Base-by-base conservation (phyloP, 2,329 filamentous ascomycete genomes). In the Diaporthe caulivora region DNA sequence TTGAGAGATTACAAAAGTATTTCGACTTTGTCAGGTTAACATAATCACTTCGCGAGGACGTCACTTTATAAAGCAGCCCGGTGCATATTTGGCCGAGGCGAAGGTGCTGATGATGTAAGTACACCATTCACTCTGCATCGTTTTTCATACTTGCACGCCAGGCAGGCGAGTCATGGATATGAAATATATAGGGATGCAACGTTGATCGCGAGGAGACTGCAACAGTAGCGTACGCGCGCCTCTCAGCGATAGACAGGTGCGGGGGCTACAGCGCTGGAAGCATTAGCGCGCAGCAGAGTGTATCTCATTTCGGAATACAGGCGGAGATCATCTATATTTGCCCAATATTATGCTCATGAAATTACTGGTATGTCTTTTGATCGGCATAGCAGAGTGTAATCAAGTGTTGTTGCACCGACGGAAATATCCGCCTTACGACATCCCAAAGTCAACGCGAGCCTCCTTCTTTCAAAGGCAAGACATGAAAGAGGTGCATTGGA, bases 211-310 rank as follows among this genome's bases (percentile, higher is more conserved):
- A 64, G 54, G 54, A 37, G 58, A 31, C 40, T 64, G 58, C 58
- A 47, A 47, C 58, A 47, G 31, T n/a, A 18, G 17, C 34, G 58
- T 64, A 64, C 58, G 40, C 58, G 58, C 40, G n/a, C 58, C 58
- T 64, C 17, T 31, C 24, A 47, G 15, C 40, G 40, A 47, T 21
- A 31, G 42, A 47, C 40, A 9, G 58, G 31, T 64, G 58, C 40
- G 58, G 58, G 58, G 58, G 29, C 2, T 21, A 18, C 15, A 11
- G 34, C 2, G 24, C 31, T 37, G 18, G 3, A 18, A 40, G 54
- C 31, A 15, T 47, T 47, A 64, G 40, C 40, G 58, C 15, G 26
- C 58, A 15, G 54, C 54, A 4, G 17, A 24, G 54, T 58, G 40
- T 13, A 58, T 21, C 31, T 37, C 31, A 11, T 24, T 58, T 17